Evolutionary conservation across 1,284 basidiomycete genomes (phyloP), one percentile per base, ranked within the genome.

Genomic region (Moesziomyces sp.): DNA sequence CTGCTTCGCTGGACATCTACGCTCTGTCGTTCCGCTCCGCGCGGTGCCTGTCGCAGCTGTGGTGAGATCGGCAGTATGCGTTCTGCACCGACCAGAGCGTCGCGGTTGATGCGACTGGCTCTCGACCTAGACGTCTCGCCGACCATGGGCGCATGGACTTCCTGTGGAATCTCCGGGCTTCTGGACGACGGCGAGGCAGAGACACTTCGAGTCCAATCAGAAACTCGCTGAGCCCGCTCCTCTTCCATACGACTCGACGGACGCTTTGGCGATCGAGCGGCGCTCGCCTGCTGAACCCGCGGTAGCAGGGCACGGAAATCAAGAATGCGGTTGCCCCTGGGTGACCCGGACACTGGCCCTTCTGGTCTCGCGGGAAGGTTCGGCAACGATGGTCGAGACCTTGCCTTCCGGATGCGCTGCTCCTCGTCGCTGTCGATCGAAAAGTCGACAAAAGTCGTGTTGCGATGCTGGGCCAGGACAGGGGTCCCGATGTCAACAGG

Each of bases 391-490:
- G 67, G 53, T 18, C 67, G 61, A 6, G 67, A 53, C 19, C 67
- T 62, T 21, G 56, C 40, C 26, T 58, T 58, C 30, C 49, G 65
- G 10, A 66, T 56, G 24, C 40, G 58, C 13, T 57, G 49, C 49
- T 74, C 72, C 46, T 74, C 67, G 38, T 74, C 72, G 47, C 72
- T 74, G 40, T 70, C 63, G 21, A 74, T 60, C 28, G 67, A 70
- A 23, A 74, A 70, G 51, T 74, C 72, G 35, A 63, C 61, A 54
- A 74, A 74, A 9, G 52, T 18, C 6, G 72, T 58, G 30, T 63
- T 53, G 16, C 72, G 55, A 30, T 74, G 72, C 47, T 61, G 62
- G 21, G 54, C 50, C 3, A 66, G 52, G 38, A 74, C 46, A 14
- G 72, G 63, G 5, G 60, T 59, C 7, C 72, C 72, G 1, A 55